Conservation (phyloP, 768 basidiomycete species). For the Harrya chromipes region DNA sequence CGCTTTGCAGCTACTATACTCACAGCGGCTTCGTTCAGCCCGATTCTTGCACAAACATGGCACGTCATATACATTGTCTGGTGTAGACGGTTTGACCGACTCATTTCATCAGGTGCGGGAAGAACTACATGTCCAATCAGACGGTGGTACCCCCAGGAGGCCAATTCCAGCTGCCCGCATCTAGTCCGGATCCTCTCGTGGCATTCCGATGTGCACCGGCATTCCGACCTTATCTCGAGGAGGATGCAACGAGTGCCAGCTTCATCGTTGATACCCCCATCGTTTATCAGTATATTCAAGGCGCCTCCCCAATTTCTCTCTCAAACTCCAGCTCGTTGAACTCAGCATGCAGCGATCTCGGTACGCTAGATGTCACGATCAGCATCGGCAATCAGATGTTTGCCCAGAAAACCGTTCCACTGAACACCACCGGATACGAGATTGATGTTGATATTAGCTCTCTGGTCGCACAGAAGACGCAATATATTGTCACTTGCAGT, state of each 20-base stretch:
- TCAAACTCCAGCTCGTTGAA: background rate
- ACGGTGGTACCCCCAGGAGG: slow-evolving; percentile 45
- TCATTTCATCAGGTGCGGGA: slow-evolving; percentile 44
- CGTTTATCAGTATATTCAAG: slow-evolving; percentile 34
- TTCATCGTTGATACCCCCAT: slow-evolving; percentile 41
- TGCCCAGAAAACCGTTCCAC: slow-evolving; percentile 28
- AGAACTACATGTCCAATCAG: slow-evolving; percentile 43
- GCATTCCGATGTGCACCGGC: slow-evolving; percentile 46
- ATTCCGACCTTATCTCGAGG: slow-evolving; percentile 46
- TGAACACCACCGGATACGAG: slow-evolving; percentile 38
- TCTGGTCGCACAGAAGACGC: slow-evolving; percentile 26
- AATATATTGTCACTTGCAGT: slow-evolving; percentile 35
- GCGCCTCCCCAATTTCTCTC: slow-evolving; percentile 32
- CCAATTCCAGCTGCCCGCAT: slow-evolving; percentile 37
- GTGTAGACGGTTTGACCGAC: background rate
- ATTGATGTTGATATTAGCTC: slow-evolving; percentile 32
- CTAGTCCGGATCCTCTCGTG: slow-evolving; percentile 37
- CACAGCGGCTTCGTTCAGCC: slow-evolving; percentile 4
- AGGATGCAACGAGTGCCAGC: slow-evolving; percentile 28
- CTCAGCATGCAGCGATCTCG: background rate
- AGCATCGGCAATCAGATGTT: slow-evolving; percentile 26
- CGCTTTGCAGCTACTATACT: slow-evolving; percentile 7
- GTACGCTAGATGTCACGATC: slow-evolving; percentile 30
- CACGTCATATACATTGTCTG: background rate
- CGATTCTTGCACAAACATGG: slow-evolving; percentile 28